phyloP scores from a whole-genome alignment of 306 rosid genomes.

The Ziziphus jujuba region DNA sequence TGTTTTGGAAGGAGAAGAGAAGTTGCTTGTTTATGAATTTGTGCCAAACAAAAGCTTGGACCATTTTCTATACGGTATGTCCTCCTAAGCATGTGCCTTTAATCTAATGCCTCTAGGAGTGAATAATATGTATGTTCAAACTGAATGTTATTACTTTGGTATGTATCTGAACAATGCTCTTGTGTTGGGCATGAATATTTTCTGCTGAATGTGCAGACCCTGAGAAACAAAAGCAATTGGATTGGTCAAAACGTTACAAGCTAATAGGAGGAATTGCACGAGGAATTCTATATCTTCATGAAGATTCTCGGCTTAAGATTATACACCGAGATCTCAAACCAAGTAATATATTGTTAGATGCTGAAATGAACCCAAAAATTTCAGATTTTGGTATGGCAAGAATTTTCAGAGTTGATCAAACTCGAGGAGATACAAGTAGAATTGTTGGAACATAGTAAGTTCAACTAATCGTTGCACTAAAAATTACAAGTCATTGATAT shows the following conservation, averaged over 20 bases:
- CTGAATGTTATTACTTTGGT: not conserved
- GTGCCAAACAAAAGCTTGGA: slow-evolving; percentile 56
- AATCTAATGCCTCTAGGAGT: not conserved
- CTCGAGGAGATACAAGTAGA: slow-evolving; percentile 34
- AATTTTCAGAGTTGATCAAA: slow-evolving; percentile 35
- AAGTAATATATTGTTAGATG: slow-evolving; percentile 44
- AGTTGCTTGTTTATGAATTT: slow-evolving; percentile 54
- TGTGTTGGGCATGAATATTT: too few relatives aligned
- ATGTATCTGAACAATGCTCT: not conserved
- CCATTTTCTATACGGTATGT: slow-evolving; percentile 42
- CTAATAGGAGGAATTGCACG: slow-evolving; percentile 36
- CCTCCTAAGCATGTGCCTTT: not conserved
- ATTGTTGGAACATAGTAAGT: slow-evolving; percentile 56
- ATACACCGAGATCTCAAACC: slow-evolving; percentile 45
- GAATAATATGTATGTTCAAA: not conserved
- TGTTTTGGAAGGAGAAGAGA: slow-evolving; percentile 55
- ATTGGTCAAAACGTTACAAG: slow-evolving; percentile 42
- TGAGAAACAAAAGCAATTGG: slow-evolving; percentile 19
- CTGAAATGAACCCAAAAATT: slow-evolving; percentile 40
- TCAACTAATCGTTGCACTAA: not conserved
- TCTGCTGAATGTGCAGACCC: slow-evolving; percentile 19
- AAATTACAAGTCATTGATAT: not conserved
- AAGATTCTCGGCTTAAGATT: slow-evolving; percentile 38
- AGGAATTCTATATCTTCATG: slow-evolving; percentile 37
- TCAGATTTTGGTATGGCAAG: slow-evolving; percentile 48